Evolutionary conservation across 2,329 filamentous ascomycete species (phyloP), one percentile per base, ranked within the genome.

Genomic region (Fusarium devonianum): DNA sequence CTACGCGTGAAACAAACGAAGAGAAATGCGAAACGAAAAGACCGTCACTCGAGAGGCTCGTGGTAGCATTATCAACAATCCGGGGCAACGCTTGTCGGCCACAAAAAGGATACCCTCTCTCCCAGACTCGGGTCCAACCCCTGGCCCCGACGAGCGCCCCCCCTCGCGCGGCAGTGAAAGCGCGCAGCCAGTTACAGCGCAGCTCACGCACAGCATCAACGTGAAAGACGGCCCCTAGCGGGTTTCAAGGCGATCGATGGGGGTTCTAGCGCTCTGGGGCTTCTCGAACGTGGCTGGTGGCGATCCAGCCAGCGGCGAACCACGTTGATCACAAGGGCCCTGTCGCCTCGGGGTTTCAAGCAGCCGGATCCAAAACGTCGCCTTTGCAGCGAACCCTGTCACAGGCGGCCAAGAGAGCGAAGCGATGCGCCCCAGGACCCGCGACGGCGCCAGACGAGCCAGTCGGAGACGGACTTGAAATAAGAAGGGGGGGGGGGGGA

Each of bases 31-130:
- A 64, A 64, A 64, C 61, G 29, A 38, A 58, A 53, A 23, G 45
- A 39, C 38, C 45, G 46, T 63, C 59, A 50, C 43, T 42, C 36
- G 55, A 64, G 62, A 40, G 62, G 62, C 55, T 36, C 40, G 35
- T 44, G 47, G 52, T 39, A 51, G 35, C 47, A 55, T 62, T 65
- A 63, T 65, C 59, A 62, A 63, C 52, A 49, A 55, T 51, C 36
- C 37, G 44, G 39, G 41, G 35, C 53, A 36, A 43, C 18, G 23
- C 35, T 33, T 30, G 22, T 34, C 39, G 41, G n/a, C n/a, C n/a
- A 52, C 40, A 39, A 49, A 43, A 42, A 49, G 39, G 34, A 58
- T 16, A 30, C 37, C 25, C 34, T 29, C 50, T 63, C 58, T 49
- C 37, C 58, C 61, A 64, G 53, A 40, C 53, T 56, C 58, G 57